Base-by-base conservation (phyloP, 2,329 filamentous ascomycete species). In the Fusarium duplospermum region DNA sequence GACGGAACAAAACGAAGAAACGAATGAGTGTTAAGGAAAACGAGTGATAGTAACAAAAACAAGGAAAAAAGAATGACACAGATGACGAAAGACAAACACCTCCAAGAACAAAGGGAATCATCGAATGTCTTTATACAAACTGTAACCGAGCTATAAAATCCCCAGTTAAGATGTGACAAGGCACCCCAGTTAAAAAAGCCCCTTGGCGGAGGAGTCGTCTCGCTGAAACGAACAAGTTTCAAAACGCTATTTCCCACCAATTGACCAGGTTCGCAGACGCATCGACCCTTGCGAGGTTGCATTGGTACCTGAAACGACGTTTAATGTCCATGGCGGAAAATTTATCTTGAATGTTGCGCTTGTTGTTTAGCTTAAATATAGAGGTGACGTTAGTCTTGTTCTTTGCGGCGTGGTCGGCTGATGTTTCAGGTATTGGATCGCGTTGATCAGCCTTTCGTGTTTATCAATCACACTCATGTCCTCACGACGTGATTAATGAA, bases 231-330 rank as follows among this genome's bases (percentile, higher is more conserved):
- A 40, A 36, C 42, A 40, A 45, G 62, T 60, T 64, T 64, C 40
- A 59, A 60, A 47, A 64, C 62, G 36, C 29, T 11, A 40, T 35
- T 59, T 64, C 29, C 62, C 62, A 63, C 61, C 61, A 63, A 63
- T 63, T 56, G 47, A 29, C 35, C 2, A 22, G 29, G 22, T 13
- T 22, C 8, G 13, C 10, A 14, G 22, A n/a, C 36, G 3, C 3
- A 20, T 29, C 22, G 31, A 47, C 59, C 47, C 54, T 16, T 63
- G 47, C n/a, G 35, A 42, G 31, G 47, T 56, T 42, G 35, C 61
- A 63, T 56, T 11, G 22, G 16, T 2, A 42, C 47, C 58, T 56
- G 47, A 63, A 42, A 31, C 47, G n/a, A 20, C 20, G 31, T 59
- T 18, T 11, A 38, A 59, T n/a, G 56, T 59, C 56, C 35, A 40